Conservation (phyloP, 257 asterid genomes). For the Plantago major region DNA sequence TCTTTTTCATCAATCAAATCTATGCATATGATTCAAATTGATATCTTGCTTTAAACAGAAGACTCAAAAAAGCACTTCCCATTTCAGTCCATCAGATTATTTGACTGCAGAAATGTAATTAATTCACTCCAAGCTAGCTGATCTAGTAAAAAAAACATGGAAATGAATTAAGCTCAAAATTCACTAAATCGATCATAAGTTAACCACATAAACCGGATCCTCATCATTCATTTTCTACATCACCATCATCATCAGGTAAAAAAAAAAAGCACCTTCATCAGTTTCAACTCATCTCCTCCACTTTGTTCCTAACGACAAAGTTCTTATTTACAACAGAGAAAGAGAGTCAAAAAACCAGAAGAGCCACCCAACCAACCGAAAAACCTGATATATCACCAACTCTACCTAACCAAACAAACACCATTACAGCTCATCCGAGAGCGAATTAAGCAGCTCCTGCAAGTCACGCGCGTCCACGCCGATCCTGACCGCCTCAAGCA, state of each 20-base stretch:
- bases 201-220: not conserved
- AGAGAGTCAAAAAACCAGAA: not conserved
- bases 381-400: not conserved
- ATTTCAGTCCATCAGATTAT: too few species aligned
- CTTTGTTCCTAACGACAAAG: conserved; percentile 20
- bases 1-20: too few species aligned
- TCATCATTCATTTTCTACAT: conserved; percentile 4
- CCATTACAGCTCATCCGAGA: conserved; percentile 27
- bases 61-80: too few species aligned
- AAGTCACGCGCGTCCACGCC: conserved; percentile 25
- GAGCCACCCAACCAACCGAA: not conserved
- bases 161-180: not conserved
- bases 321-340: conserved; percentile 27
- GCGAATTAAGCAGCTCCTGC: conserved; percentile 2
- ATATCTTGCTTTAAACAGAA: too few species aligned
- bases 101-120: not conserved
- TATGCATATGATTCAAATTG: too few species aligned
- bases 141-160: not conserved
- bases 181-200: not conserved
- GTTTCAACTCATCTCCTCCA: conserved; percentile 9
- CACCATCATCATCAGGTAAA: not conserved
- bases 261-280: not conserved
- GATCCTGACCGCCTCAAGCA: conserved; percentile 40
- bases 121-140: not conserved
- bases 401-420: not conserved